phyloP scores from a whole-genome alignment of 2,329 filamentous ascomycete species.

The Aspergillus sp. region DNA sequence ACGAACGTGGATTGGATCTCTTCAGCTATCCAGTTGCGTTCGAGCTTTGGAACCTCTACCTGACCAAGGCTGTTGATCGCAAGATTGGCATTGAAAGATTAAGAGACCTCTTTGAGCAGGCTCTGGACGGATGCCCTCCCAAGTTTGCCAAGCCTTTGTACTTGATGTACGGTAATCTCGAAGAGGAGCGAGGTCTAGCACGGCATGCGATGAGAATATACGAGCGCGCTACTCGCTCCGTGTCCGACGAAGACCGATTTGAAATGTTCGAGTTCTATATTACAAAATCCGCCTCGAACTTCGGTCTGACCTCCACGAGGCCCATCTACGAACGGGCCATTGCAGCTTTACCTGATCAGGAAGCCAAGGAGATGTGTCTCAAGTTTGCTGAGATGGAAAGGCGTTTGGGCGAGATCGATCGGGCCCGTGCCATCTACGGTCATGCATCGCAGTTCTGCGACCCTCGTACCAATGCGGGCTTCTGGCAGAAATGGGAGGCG shows the following conservation, averaged over 20 bases:
- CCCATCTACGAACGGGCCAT: constrained; percentile 97
- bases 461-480: constrained; percentile 76
- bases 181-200: constrained; percentile 89
- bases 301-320: constrained; percentile 86
- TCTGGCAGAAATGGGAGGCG: constrained; percentile 94
- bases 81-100: constrained; percentile 92
- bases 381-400: constrained; percentile 98
- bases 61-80: constrained; percentile 93
- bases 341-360: constrained; percentile 79
- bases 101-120: constrained; percentile 93
- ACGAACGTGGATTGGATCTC: constrained; percentile 91
- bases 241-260: constrained; percentile 85
- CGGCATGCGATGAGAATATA: constrained; percentile 98
- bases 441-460: constrained; percentile 97
- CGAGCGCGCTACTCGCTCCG: constrained; percentile 88
- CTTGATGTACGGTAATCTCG: constrained; percentile 95
- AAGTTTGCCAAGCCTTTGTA: constrained; percentile 95
- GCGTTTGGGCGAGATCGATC: constrained; percentile 83
- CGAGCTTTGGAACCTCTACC: constrained; percentile 95
- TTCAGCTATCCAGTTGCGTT: constrained; percentile 98
- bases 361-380: constrained; percentile 95
- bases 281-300: constrained; percentile 96
- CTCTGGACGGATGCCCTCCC: constrained; percentile 85
- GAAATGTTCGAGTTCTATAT: constrained; percentile 99
- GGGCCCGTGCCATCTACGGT: constrained; percentile 88